Percentiles rank a stretch among this genome's conserved stretches.
phyloP scores from a whole-genome alignment of 1,284 basidiomycete species.

The Boletus semigastroideus region DNA sequence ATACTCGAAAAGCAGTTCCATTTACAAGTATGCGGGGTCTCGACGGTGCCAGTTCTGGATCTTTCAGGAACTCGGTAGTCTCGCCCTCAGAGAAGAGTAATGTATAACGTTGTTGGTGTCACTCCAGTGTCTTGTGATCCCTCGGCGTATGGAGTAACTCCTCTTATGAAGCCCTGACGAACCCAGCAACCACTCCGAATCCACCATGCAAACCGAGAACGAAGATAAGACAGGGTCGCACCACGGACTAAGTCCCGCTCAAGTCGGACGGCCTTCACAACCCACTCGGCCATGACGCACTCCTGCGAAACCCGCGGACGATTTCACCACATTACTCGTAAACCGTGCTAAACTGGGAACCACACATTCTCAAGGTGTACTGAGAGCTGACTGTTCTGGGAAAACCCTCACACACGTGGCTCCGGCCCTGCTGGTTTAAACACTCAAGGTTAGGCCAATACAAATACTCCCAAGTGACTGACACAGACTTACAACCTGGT shows the following conservation, averaged over 20 bases:
- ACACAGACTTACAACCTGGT: conserved; percentile 14
- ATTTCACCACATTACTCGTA: conserved; percentile 13
- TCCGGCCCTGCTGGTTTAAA: neutral
- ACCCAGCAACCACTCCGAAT: neutral
- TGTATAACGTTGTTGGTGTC: conserved; percentile 28
- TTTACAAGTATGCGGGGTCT: conserved; percentile 32
- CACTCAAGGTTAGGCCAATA: conserved; percentile 23
- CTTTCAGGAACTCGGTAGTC: conserved; percentile 19
- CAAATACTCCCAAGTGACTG: conserved; percentile 19
- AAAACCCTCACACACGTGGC: conserved; percentile 21
- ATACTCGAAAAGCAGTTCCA: conserved; percentile 13
- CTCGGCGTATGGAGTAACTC: conserved; percentile 15
- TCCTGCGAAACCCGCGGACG: conserved; percentile 27
- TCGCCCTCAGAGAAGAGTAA: conserved; percentile 26
- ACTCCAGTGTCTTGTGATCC: conserved; percentile 26
- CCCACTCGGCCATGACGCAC: conserved; percentile 14
- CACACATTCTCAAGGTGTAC: conserved; percentile 12
- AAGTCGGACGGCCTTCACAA: neutral
- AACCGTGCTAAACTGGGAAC: conserved; percentile 14
- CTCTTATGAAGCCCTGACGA: neutral
- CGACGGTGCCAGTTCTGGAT: conserved; percentile 21
- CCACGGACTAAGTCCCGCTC: neutral
- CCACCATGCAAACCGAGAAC: neutral
- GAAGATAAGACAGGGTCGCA: conserved; percentile 13
- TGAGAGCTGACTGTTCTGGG: conserved; percentile 13